Percentiles rank a stretch among this genome's conserved stretches.
These are phyloP conservation scores for Effrenium voratum DNA, from an alignment of 73 alveolate genomes.

Conservation along the genomic window DNA sequence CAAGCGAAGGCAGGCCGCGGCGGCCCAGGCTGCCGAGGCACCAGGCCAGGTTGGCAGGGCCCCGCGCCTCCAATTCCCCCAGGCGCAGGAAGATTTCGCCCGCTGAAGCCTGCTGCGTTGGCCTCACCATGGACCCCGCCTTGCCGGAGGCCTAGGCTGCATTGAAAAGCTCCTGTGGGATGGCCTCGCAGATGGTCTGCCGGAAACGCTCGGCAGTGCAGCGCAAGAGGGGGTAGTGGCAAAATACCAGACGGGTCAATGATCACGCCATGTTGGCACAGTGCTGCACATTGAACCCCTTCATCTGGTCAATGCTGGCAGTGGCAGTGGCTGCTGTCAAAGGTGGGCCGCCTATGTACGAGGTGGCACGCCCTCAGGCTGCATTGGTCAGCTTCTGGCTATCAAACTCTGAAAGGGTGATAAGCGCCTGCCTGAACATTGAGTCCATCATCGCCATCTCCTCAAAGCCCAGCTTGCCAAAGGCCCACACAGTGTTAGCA, in stretches of 20 bases:
- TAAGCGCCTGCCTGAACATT: background rate
- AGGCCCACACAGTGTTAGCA: conserved; percentile 12
- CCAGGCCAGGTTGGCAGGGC: conserved; percentile 78
- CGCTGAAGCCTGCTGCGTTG: background rate
- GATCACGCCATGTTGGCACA: conserved; percentile 76
- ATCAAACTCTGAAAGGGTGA: background rate
- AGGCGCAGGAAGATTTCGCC: background rate
- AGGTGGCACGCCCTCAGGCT: conserved; percentile 23
- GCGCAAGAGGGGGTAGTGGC: background rate
- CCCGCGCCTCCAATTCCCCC: conserved; percentile 56
- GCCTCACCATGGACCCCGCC: background rate
- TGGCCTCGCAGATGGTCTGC: conserved; percentile 13
- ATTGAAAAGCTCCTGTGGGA: conserved; percentile 55
- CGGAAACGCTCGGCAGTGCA: background rate
- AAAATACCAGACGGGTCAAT: background rate
- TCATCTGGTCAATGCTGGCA: background rate
- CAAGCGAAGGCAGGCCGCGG: conserved; percentile 17
- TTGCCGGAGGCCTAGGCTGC: conserved; percentile 11
- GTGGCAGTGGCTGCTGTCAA: background rate
- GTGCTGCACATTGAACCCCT: conserved; percentile 40
- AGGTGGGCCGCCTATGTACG: background rate
- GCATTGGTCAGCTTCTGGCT: conserved; percentile 50
- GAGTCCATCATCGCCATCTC: background rate
- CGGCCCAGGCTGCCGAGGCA: background rate
- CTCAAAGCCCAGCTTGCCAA: conserved; percentile 12